A percentile compares a stretch with the other conserved stretches of the same genome.
phyloP scores from a whole-genome alignment of 1,284 basidiomycete genomes.

The Leccinum solheimii region DNA sequence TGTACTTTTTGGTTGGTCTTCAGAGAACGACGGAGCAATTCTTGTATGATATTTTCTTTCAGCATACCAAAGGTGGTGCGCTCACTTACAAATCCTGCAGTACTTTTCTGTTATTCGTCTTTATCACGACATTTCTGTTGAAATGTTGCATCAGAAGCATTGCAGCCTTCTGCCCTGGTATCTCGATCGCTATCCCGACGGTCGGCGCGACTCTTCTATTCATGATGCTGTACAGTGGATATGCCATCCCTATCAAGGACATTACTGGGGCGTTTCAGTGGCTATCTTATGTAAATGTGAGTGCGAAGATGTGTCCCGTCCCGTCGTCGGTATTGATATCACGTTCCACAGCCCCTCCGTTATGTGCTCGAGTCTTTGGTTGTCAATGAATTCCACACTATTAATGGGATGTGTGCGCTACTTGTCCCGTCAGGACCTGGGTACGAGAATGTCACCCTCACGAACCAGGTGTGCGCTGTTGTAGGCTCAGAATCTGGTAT shows the following conservation, averaged over 20 bases:
- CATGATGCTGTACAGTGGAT: slow-evolving; percentile 47
- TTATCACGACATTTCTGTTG: slow-evolving; percentile 53
- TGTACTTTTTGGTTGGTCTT: slow-evolving; percentile 60
- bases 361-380: slow-evolving; percentile 54
- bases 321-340: not conserved
- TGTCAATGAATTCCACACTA: slow-evolving; percentile 55
- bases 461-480: slow-evolving; percentile 61
- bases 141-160: slow-evolving; percentile 60
- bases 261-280: slow-evolving; percentile 55
- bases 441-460: slow-evolving; percentile 51
- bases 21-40: slow-evolving; percentile 42
- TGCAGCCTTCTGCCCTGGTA: slow-evolving; percentile 49
- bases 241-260: slow-evolving; percentile 25
- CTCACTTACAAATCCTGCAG: slow-evolving; percentile 33
- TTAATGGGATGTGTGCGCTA: slow-evolving; percentile 54
- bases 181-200: slow-evolving; percentile 56
- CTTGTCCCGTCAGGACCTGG: slow-evolving; percentile 50
- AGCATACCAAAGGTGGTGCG: fast-evolving
- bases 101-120: slow-evolving; percentile 51
- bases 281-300: slow-evolving; percentile 60
- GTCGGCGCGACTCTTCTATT: slow-evolving; percentile 51
- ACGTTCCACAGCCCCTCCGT: slow-evolving; percentile 38
- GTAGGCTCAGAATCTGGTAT: slow-evolving; percentile 34
- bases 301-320: slow-evolving; percentile 21
- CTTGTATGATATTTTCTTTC: slow-evolving; percentile 35